phyloP scores from a whole-genome alignment of 1,284 basidiomycete genomes.

The Violaceomyces palustris region DNA sequence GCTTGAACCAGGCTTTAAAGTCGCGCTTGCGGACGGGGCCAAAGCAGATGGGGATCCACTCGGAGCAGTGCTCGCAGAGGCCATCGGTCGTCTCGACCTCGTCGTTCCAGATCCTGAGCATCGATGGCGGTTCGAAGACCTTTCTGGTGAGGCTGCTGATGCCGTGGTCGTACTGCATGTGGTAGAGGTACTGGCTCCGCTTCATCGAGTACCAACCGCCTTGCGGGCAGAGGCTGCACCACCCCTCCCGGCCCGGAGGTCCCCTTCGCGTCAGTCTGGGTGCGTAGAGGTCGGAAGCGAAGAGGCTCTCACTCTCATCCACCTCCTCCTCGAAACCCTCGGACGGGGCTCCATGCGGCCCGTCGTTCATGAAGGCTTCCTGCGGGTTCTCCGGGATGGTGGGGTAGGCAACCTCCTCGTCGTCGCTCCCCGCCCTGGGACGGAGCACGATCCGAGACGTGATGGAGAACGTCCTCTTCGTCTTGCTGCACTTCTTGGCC shows the following conservation, averaged over 20 bases:
- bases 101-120: slow-evolving; percentile 7
- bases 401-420: slow-evolving; percentile 6
- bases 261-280: slow-evolving; percentile 8
- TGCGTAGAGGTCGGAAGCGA: slow-evolving; percentile 8
- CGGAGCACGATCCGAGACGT: slow-evolving; percentile 3
- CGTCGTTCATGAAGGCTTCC: neutral
- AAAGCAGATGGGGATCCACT: slow-evolving; percentile 10
- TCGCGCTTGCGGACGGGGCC: slow-evolving; percentile 6
- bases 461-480: slow-evolving; percentile 2
- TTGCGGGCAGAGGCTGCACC: slow-evolving; percentile 8
- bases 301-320: slow-evolving; percentile 1
- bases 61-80: slow-evolving; percentile 4
- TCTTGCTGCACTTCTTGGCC: too few species aligned
- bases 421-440: slow-evolving; percentile 1
- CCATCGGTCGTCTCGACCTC: slow-evolving; percentile 6
- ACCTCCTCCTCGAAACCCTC: neutral
- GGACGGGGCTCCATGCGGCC: neutral
- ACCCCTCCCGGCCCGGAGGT: slow-evolving; percentile 4
- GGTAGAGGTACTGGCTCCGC: slow-evolving; percentile 11
- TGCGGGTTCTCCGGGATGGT: neutral
- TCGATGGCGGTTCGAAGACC: slow-evolving; percentile 1
- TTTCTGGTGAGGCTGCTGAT: slow-evolving; percentile 3
- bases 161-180: slow-evolving; percentile 12
- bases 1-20: slow-evolving; percentile 10
- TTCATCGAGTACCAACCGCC: slow-evolving; percentile 15